Evolutionary conservation across 257 asterid species (phyloP), one percentile per base, ranked within the genome.

Genomic region (Primulina huaijiensis): DNA sequence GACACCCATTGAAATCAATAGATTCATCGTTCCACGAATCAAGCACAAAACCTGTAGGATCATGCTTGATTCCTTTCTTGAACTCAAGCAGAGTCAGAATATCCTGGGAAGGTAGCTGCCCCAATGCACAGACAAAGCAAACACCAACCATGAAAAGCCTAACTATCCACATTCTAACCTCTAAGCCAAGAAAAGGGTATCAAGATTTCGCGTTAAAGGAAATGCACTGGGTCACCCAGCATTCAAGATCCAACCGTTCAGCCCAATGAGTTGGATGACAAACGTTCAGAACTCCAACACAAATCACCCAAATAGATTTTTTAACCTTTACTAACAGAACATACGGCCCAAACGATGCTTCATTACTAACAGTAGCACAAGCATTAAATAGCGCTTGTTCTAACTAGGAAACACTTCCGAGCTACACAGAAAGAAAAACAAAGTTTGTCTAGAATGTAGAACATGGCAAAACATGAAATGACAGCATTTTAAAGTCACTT

Each of bases 21-120:
- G 99, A 90, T 71, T 93, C 97, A 46, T 93, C 99, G 31, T 86
- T 93, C 99, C 99, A 93, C 7, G 99, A 90, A 78, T 88, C 76
- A 4, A 90, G 78, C 67, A 94, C 97, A 65, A 75, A 94, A 33
- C 99, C 99, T 0, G 90, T 89, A 12, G 97, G 99, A 68, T 94
- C 99, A 29, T 86, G 96, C 70, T 79, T 94, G 68, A 94, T 88
- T 70, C 96, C 96, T 82, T 91, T 94, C 95, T 88, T 94, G 81
- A 94, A 94, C 70, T 91, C 96, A 16, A 94, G 95, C 62, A 94
- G 68, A 7, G 95, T 74, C 68, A 88, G 68, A 62, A 94, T 91
- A 74, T 94, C 99, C 80, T 85, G 97, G 38, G 99, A 91, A 25
- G 97, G 97, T 27, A 91, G 96, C 86, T 94, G 97, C 40, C 97